Percentiles rank a stretch among this genome's conserved stretches.
phyloP scores from a whole-genome alignment of 371 early-diverging fungal species.

The Syncephalastrum racemosum region DNA sequence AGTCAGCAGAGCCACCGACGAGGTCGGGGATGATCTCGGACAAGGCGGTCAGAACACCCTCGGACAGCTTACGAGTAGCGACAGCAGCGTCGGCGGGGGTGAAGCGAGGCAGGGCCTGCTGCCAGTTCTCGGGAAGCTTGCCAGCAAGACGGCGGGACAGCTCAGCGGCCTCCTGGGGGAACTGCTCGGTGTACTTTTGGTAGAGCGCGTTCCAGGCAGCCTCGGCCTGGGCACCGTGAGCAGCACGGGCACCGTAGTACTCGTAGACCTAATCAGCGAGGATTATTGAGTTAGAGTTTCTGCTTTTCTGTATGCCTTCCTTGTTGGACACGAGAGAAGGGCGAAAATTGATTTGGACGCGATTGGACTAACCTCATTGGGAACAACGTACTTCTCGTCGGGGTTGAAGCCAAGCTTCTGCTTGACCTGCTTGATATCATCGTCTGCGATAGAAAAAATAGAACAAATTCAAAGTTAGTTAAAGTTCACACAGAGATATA shows the following conservation, averaged over 20 bases:
- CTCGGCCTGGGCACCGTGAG: conserved; percentile 58
- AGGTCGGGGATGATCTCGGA: conserved; percentile 78
- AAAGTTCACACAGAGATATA: conserved; percentile 1
- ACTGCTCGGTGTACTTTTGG: conserved; percentile 55
- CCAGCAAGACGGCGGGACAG: conserved; percentile 70
- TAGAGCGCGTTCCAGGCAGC: conserved; percentile 71
- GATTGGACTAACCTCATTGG: conserved; percentile 23
- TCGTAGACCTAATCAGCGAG: conserved; percentile 45
- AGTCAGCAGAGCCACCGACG: conserved; percentile 96
- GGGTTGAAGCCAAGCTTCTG: conserved; percentile 79
- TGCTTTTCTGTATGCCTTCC: conserved; percentile 2
- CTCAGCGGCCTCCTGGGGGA: conserved; percentile 67
- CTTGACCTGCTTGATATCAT: conserved; percentile 86
- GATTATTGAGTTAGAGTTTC: conserved; percentile 4
- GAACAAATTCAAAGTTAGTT: conserved; percentile 3
- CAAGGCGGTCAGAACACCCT: conserved; percentile 77
- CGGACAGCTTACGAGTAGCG: conserved; percentile 86
- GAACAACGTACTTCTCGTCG: conserved; percentile 69
- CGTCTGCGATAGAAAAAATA: conserved; percentile 67
- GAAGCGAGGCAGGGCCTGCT: conserved; percentile 67
- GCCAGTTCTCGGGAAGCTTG: conserved; percentile 74
- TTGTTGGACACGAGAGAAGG: neutral
- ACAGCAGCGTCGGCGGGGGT: conserved; percentile 70
- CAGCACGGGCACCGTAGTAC: conserved; percentile 57
- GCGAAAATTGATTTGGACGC: conserved; percentile 3